Evolutionary conservation across 208 protist species (phyloP).

Genomic region (Strigomonas culicis): DNA sequence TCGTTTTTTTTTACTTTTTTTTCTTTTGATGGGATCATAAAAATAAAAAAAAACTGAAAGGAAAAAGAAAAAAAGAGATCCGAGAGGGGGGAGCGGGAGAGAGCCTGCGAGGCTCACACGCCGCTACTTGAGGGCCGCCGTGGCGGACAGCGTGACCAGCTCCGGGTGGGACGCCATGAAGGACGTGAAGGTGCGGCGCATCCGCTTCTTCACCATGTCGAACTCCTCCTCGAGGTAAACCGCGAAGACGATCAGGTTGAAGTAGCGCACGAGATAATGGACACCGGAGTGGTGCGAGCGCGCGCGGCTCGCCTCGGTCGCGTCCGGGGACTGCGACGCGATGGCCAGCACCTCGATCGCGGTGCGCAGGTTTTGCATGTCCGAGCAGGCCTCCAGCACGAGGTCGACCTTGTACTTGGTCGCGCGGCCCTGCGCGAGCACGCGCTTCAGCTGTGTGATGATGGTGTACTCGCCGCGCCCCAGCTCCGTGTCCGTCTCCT

Average conservation of each 20-base stretch:
- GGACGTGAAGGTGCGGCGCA: constrained; percentile 49
- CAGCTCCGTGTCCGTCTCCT: constrained; percentile 39
- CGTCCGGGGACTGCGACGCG: constrained; percentile 63
- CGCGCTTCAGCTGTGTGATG: constrained; percentile 78
- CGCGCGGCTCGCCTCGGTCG: constrained; percentile 60
- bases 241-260: constrained; percentile 86
- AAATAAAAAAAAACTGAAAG: constrained; percentile 5
- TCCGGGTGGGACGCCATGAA: constrained; percentile 73
- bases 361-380: constrained; percentile 87
- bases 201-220: constrained; percentile 45
- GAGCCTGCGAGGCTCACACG: background rate
- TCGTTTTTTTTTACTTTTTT: constrained; percentile 16
- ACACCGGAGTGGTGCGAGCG: constrained; percentile 82
- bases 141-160: constrained; percentile 52
- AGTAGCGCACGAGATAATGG: constrained; percentile 86
- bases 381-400: constrained; percentile 79
- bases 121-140: constrained; percentile 49
- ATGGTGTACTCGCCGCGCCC: constrained; percentile 68
- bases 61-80: background rate
- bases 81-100: constrained; percentile 1
- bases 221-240: constrained; percentile 85
- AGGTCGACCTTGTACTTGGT: constrained; percentile 80
- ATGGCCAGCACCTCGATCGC: constrained; percentile 79
- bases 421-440: constrained; percentile 54
- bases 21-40: constrained; percentile 4